Evolutionary conservation across 768 basidiomycete genomes (phyloP).

Genomic region (Gyrodon lividus): DNA sequence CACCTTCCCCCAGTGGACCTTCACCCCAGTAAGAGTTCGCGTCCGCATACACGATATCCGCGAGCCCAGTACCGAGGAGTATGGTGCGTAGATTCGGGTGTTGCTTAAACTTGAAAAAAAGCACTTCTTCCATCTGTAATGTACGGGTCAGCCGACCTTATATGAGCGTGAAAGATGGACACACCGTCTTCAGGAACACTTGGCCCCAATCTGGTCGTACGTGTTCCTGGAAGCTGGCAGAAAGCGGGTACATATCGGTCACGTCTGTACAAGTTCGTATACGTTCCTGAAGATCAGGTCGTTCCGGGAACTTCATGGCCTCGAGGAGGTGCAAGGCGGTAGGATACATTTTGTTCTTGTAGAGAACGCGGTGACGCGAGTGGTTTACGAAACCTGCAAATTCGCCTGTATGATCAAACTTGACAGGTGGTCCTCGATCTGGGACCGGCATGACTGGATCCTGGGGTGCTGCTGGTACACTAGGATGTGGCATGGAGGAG

Average conservation of each 20-base stretch:
- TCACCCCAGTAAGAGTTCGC: conserved; percentile 69
- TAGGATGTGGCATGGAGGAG: conserved; percentile 2
- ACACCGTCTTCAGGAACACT: conserved; percentile 49
- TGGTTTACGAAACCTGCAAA: conserved; percentile 60
- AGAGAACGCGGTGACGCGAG: conserved; percentile 61
- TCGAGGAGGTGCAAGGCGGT: conserved; percentile 76
- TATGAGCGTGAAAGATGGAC: conserved; percentile 18
- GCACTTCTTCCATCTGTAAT: conserved; percentile 63
- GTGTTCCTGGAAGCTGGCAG: conserved; percentile 32
- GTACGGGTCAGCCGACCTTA: background rate
- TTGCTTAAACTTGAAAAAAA: conserved; percentile 69
- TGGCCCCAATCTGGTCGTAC: conserved; percentile 58
- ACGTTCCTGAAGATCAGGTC: conserved; percentile 52
- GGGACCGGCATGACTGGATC: conserved; percentile 18
- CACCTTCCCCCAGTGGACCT: conserved; percentile 47
- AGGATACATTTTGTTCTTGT: conserved; percentile 55
- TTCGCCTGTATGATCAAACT: conserved; percentile 43
- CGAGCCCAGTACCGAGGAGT: conserved; percentile 53
- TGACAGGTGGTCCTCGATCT: conserved; percentile 25
- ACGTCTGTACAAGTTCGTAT: conserved; percentile 47
- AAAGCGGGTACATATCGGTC: conserved; percentile 39
- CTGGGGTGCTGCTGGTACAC: background rate
- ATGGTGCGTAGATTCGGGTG: conserved; percentile 55
- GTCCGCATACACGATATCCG: conserved; percentile 54
- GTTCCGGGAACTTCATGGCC: conserved; percentile 63